Evolutionary conservation across 169 alveolate genomes (phyloP), one percentile per base, ranked within the genome.

Genomic region (Eimeria acervulina): DNA sequence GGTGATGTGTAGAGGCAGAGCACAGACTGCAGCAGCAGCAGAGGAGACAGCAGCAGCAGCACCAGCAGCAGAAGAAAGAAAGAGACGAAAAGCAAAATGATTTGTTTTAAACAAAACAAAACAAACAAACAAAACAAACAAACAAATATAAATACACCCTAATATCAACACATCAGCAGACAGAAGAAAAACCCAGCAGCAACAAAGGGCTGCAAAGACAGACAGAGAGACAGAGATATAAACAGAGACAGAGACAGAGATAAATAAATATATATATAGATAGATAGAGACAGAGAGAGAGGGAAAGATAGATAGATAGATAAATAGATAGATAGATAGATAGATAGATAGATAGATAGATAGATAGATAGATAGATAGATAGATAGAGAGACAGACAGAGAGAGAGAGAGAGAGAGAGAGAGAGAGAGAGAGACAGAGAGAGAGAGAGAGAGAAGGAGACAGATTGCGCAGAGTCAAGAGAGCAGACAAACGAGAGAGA

Each of bases 1-100:
- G 89, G 28, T 12, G 72, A 83, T 83, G 91, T 51, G 91, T 23
- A 52, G 76, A 51, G 91, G 91, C 52, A 51, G 47, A 83, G 76
- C 59, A 51, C 74, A 83, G 23, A 83, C 91, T 83, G 76, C 23
- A 83, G 26, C 36, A 40, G 59, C 36, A n/a, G n/a, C 26, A 31
- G 5, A 55, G 13, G 66, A 42, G 55, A 47, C 89, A 42, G 90
- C 55, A 31, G 59, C 40, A 44, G 28, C 88, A 76, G 55, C 55
- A 47, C 19, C 55, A 47, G 55, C 55, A 47, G 12, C 55, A 47
- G n/a, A n/a, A 26, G 28, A 7, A 19, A 19, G 0, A 68, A 68
- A 68, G n/a, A n/a, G n/a, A n/a, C n/a, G n/a, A n/a, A 33, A 26
- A 28, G 47, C 5, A 19, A 66, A 21, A 66, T 15, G 15, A 72